A percentile compares a stretch with the other conserved stretches of the same genome.
These are phyloP conservation scores for Veloporphyrellus conicus DNA, from an alignment of 1,284 basidiomycete genomes.

Conservation along the genomic window DNA sequence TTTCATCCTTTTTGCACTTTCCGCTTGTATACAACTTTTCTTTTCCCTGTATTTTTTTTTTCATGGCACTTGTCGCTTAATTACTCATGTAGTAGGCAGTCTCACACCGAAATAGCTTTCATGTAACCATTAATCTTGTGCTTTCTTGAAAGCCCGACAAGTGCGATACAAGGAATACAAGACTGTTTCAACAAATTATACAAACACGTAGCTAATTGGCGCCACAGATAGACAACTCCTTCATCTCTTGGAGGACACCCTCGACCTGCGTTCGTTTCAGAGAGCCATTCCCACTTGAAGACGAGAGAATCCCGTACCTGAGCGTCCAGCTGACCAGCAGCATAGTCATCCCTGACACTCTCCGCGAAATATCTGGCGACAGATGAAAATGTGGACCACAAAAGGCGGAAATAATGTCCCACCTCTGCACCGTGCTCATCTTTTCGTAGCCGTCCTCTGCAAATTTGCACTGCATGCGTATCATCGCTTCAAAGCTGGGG, in stretches of 20 bases:
- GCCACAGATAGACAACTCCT: constrained; percentile 88
- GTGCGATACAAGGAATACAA: constrained; percentile 9
- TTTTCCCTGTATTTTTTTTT: constrained; percentile 3
- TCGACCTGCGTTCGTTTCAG: constrained; percentile 56
- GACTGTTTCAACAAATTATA: neutral
- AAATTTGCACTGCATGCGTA: constrained; percentile 94
- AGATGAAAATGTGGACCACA: neutral
- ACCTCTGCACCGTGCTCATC: constrained; percentile 91
- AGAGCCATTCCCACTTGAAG: neutral
- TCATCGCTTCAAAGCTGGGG: constrained; percentile 98
- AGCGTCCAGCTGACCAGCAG: constrained; percentile 90
- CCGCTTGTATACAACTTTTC: constrained; percentile 20
- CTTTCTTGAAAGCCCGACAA: constrained; percentile 2
- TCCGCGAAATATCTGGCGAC: constrained; percentile 78
- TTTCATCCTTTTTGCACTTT: constrained; percentile 6
- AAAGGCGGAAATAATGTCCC: constrained; percentile 15
- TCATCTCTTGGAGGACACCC: constrained; percentile 92
- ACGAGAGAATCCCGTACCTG: constrained; percentile 54
- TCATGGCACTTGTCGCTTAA: constrained; percentile 12
- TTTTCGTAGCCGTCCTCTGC: constrained; percentile 99
- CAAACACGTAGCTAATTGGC: constrained; percentile 34
- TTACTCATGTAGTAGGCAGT: constrained; percentile 22
- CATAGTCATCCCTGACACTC: constrained; percentile 91
- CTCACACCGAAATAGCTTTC: constrained; percentile 10
- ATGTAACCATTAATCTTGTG: constrained; percentile 14